Evolutionary conservation across 208 protist genomes (phyloP).

Genomic region (Leishmania guyanensis): DNA sequence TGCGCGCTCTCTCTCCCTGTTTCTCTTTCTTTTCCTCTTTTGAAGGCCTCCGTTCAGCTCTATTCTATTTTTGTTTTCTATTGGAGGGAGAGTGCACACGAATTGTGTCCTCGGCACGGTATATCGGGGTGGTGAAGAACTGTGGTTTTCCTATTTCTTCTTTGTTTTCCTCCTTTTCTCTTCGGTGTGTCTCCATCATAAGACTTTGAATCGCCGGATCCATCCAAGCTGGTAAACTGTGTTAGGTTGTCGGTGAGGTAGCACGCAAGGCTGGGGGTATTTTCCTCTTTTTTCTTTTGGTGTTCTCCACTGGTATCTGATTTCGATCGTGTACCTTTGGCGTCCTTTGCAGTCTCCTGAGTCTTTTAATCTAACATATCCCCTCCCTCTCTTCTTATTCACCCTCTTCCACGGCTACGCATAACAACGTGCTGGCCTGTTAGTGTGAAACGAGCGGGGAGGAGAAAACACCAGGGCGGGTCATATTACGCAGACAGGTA

Average conservation of each 20-base stretch:
- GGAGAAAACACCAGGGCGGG: background rate
- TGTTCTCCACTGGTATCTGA: background rate
- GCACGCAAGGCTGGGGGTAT: background rate
- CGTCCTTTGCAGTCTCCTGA: background rate
- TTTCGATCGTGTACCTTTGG: background rate
- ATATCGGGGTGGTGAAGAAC: background rate
- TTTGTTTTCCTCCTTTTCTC: background rate
- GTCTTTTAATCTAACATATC: background rate
- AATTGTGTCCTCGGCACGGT: background rate
- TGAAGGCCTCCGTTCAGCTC: background rate
- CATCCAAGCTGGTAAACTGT: background rate
- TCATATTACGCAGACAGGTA: background rate
- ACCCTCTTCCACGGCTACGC: background rate
- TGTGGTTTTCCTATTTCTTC: background rate
- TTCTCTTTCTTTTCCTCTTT: background rate
- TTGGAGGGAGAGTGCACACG: too few species aligned
- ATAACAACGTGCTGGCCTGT: background rate
- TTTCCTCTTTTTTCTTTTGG: conserved; percentile 13
- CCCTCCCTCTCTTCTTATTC: background rate
- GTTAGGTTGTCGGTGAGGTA: background rate
- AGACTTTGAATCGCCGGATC: background rate
- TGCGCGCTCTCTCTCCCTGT: background rate
- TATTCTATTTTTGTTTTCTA: background rate
- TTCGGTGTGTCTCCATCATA: background rate
- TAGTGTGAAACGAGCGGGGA: background rate